Evolutionary conservation across 306 rosid genomes (phyloP), one percentile per base, ranked within the genome.

Genomic region (Prosopis cineraria): DNA sequence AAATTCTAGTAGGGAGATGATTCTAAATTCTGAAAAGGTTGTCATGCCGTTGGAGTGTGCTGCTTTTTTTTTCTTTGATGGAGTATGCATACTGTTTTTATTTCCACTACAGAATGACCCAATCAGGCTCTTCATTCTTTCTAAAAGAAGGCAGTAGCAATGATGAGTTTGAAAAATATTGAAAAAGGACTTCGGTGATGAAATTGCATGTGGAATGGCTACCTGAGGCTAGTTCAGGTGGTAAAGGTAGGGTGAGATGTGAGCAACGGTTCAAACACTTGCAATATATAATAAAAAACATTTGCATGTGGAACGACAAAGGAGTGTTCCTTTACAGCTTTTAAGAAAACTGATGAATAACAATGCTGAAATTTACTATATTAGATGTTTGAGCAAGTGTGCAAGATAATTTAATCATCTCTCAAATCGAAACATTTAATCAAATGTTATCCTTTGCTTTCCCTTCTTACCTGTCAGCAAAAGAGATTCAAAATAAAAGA

Each of bases 401-500:
- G 53, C 34, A 22, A 24, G 34, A 22, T 39, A 22, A 67, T 39
- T n/a, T n/a, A n/a, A n/a, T n/a, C n/a, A n/a, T 45, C 33, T 34
- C 53, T 29, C 50, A 64, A 50, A 22, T 50, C 36, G 12, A 29
- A 2, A 40, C 40, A 64, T 62, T 64, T 78, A 58, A 7, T 56
- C 25, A 56, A 52, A 48, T n/a, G 41, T 67, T 20, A 68, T 58
- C 16, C 24, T 47, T 13, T 37, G 44, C 59, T 58, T 14, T 33
- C 12, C 66, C 30, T 10, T 22, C 17, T 63, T 29, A 41, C 16
- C 72, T 47, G 24, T 43, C 41, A 48, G 3, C 19, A 6, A 17
- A 73, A 68, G 73, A 11, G 40, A 69, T 24, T 34, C 20, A 22
- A n/a, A 34, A 53, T 43, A 50, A 76, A 43, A 50, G 62, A 22